Evolutionary conservation across 164 flowering plant species (phyloP).

Genomic region (Buxus sempervirens): DNA sequence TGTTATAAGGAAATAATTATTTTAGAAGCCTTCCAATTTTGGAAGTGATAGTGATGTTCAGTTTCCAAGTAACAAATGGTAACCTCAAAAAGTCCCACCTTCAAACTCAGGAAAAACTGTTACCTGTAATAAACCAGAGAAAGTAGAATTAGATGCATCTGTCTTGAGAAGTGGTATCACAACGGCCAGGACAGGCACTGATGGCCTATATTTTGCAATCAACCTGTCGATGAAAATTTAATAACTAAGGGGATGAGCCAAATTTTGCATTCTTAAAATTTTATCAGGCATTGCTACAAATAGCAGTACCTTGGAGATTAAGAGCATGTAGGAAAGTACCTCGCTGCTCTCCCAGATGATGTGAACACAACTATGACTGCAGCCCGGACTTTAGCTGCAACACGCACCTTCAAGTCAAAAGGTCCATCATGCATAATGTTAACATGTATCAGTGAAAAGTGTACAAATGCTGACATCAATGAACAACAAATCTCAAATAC

Average conservation of each 20-base stretch:
- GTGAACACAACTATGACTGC: conserved; percentile 51
- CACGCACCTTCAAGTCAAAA: conserved; percentile 31
- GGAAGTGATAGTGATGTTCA: background rate
- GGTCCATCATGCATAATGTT: background rate
- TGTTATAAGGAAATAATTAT: background rate
- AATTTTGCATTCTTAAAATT: background rate
- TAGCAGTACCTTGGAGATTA: background rate
- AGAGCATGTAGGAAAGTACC: conserved; percentile 18
- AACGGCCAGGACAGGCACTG: conserved; percentile 44
- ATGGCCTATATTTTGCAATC: conserved; percentile 53
- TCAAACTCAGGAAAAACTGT: too few relatives aligned
- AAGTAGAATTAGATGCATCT: conserved; percentile 34
- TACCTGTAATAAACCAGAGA: conserved; percentile 46
- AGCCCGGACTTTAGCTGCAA: conserved; percentile 44
- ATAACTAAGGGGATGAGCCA: background rate
- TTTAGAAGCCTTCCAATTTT: background rate
- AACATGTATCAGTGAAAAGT: background rate
- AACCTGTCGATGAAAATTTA: conserved; percentile 23
- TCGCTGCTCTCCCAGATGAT: conserved; percentile 51
- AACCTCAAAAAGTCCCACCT: too few relatives aligned
- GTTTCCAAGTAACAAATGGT: background rate
- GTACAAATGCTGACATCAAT: background rate
- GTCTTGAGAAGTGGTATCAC: conserved; percentile 37
- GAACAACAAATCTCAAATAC: conserved; percentile 22
- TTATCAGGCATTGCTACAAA: background rate